A percentile compares a stretch with the other conserved stretches of the same genome.
Evolutionary conservation across 2,329 filamentous ascomycete species (phyloP).

Genomic region (Macrophomina phaseolina): DNA sequence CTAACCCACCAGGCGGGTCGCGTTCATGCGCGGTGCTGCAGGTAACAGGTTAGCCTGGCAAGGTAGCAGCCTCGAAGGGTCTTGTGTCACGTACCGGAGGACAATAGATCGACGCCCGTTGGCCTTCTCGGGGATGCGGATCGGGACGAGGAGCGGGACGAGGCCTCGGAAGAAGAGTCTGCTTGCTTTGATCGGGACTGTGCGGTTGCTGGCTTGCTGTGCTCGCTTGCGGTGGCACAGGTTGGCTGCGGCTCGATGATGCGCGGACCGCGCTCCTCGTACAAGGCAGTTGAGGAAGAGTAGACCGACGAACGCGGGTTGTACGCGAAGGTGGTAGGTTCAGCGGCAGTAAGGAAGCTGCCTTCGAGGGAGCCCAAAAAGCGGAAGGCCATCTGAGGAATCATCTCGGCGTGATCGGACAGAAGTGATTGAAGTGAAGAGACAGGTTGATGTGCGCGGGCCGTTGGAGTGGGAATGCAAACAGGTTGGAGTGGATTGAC

Average conservation of each 20-base stretch:
- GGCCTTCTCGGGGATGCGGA: slow-evolving; percentile 9
- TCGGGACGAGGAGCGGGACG: slow-evolving; percentile 11
- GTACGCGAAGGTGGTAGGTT: slow-evolving; percentile 15
- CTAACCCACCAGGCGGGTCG: slow-evolving; percentile 18
- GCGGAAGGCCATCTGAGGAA: slow-evolving; percentile 19
- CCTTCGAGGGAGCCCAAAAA: slow-evolving; percentile 14
- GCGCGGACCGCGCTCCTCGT: slow-evolving; percentile 6
- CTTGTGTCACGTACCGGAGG: slow-evolving; percentile 7
- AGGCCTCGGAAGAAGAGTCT: not conserved
- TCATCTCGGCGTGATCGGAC: not conserved
- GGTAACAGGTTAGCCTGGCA: not conserved
- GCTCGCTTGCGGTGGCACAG: not conserved
- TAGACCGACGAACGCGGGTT: slow-evolving; percentile 18
- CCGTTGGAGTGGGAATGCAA: not conserved
- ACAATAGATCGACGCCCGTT: not conserved
- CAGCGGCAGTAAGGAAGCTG: slow-evolving; percentile 20
- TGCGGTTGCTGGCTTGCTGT: not conserved
- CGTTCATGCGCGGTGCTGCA: slow-evolving; percentile 22
- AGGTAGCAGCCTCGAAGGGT: not conserved
- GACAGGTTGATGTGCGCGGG: not conserved
- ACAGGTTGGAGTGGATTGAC: not conserved
- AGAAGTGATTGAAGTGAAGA: not conserved
- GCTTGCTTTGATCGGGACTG: not conserved
- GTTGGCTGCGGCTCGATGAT: slow-evolving; percentile 12
- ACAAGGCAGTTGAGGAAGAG: slow-evolving; percentile 1